These are phyloP conservation scores for Skeletonema menzelii DNA, from an alignment of 108 stramenopile species.

Conservation along the genomic window DNA sequence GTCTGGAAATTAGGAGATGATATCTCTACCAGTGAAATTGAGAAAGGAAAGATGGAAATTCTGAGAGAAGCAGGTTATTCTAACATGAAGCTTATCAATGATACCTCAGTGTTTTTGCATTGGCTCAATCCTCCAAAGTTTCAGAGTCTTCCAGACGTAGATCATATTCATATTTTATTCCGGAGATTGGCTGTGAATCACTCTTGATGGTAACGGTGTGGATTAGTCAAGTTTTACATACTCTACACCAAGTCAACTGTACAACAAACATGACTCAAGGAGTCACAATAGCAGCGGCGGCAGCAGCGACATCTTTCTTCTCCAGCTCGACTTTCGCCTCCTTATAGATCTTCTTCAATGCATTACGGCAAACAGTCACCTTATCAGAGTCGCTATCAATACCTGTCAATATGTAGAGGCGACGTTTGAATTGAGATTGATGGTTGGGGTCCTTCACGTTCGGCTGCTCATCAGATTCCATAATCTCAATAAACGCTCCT, in stretches of 20 bases:
- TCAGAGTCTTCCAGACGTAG: constrained; percentile 70
- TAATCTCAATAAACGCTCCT: constrained; percentile 31
- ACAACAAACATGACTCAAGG: neutral
- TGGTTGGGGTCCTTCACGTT: constrained; percentile 14
- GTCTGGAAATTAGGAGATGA: constrained; percentile 47
- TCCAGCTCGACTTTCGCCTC: neutral
- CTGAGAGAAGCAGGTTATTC: constrained; percentile 7
- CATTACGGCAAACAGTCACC: constrained; percentile 21
- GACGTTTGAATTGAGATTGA: constrained; percentile 18
- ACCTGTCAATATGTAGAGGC: constrained; percentile 15
- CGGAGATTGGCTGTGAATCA: neutral
- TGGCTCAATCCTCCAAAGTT: constrained; percentile 75
- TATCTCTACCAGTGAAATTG: constrained; percentile 30
- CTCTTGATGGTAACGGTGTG: neutral
- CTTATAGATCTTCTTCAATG: constrained; percentile 16
- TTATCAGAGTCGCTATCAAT: constrained; percentile 22
- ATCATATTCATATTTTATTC: constrained; percentile 70
- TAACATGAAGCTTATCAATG: constrained; percentile 10
- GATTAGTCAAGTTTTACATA: neutral
- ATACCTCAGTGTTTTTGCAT: constrained; percentile 49
- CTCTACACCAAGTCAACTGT: neutral
- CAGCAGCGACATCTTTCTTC: neutral
- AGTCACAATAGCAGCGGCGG: neutral
- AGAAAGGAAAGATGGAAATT: constrained; percentile 27
- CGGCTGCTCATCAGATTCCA: constrained; percentile 30